phyloP scores from a whole-genome alignment of 495 filamentous ascomycete species.

The Xylaria cubensis region DNA sequence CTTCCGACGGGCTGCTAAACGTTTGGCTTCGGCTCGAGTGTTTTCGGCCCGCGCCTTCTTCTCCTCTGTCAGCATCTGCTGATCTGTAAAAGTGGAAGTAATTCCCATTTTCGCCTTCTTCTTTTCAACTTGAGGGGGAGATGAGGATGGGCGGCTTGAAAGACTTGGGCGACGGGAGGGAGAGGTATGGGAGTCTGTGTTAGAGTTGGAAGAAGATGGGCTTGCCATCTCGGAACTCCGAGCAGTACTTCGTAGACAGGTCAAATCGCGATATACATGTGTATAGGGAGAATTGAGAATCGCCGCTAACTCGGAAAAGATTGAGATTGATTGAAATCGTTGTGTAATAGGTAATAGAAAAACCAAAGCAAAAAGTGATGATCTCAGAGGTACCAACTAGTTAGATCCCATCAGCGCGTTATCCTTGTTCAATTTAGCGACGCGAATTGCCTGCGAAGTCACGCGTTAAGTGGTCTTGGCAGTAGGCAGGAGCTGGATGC shows the following conservation, averaged over 20 bases:
- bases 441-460: constrained; percentile 43
- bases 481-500: constrained; percentile 1
- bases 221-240: constrained; percentile 31
- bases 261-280: not conserved
- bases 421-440: constrained; percentile 30
- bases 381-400: constrained; percentile 28
- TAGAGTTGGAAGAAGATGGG: constrained; percentile 45
- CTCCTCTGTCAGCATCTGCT: constrained; percentile 45
- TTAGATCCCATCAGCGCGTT: constrained; percentile 31
- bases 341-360: not conserved
- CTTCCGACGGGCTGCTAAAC: constrained; percentile 50
- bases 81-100: constrained; percentile 35
- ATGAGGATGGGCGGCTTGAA: constrained; percentile 51
- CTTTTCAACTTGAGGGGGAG: constrained; percentile 43
- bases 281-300: not conserved
- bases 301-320: not conserved
- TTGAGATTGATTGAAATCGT: not conserved
- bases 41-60: constrained; percentile 58
- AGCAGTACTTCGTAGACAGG: too few relatives aligned
- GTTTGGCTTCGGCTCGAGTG: constrained; percentile 54
- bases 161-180: constrained; percentile 37
- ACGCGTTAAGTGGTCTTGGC: constrained; percentile 41
- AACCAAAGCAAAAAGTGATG: constrained; percentile 25
- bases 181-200: constrained; percentile 40
- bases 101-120: constrained; percentile 42